Base-by-base conservation (phyloP, 352 stramenopile genomes). In the Peronospora farinosa region DNA sequence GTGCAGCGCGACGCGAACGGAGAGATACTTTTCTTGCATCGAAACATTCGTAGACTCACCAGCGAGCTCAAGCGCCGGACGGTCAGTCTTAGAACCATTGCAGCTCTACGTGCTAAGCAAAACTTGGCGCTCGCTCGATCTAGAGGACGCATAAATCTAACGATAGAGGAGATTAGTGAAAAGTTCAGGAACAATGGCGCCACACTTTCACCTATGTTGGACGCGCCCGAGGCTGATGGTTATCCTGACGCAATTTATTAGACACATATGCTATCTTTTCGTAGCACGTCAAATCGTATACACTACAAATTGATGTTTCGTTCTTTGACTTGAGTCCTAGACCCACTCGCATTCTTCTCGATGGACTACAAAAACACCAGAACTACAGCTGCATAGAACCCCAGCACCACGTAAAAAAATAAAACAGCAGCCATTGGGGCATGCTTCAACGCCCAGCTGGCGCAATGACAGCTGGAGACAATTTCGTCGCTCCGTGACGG, bases 181-280 rank as follows among this genome's bases (percentile, higher is more conserved):
- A 46, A 58, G 12, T 42, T 37, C 1, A n/a, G 36, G 12, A 16
- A 40, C 9, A 3, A 3, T 21, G 19, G 19, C 3, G 19, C 19
- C 19, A 55, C 54, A 28, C 44, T 44, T 4, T n/a, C 43, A 28
- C 59, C 54, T 23, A 63, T 54, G 12, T 23, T 68, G 16, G 54
- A 68, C 13, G n/a, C 47, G 2, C 47, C 40, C 6, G 55, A 67
- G 13, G 15, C 21, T 7, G 66, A 71, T 48, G 43, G 60, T 23
- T 60, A 63, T 32, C 53, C 65, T 17, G 72, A 84, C 27, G 65
- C 73, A 17, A 56, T 65, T n/a, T 72, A 84, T 44, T 85, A 77
- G 71, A 88, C 80, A 5, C 77, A 88, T 36, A 32, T 91, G 40
- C 44, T 81, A 42, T 69, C 71, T 15, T 80, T 90, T 59, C 74